Conservation (phyloP, 495 filamentous ascomycete species). For the Geopyxis carbonaria region DNA sequence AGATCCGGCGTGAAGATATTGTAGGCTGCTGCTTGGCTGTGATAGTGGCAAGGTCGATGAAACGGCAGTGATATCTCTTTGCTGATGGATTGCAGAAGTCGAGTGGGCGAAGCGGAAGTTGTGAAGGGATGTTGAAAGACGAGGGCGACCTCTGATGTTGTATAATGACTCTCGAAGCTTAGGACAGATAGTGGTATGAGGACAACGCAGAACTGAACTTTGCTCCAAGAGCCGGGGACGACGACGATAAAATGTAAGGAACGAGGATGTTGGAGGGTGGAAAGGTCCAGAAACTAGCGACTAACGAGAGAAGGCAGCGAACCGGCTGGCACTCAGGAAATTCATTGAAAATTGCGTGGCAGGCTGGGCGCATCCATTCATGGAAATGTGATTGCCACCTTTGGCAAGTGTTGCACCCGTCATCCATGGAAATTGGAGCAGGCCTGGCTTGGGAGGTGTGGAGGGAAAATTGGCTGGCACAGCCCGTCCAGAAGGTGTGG, state of each 20-base stretch:
- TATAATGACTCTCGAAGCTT: slow-evolving; percentile 7
- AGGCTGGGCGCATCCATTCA: too few relatives aligned
- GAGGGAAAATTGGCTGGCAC: too few relatives aligned
- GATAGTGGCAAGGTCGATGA: slow-evolving; percentile 1
- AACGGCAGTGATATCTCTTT: slow-evolving; percentile 22
- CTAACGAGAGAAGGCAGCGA: neutral
- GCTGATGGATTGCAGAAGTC: slow-evolving; percentile 25
- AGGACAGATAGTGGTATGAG: slow-evolving; percentile 24
- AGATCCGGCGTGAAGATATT: slow-evolving; percentile 19
- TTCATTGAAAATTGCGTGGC: too few relatives aligned
- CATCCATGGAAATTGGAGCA: too few relatives aligned
- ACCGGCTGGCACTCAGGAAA: too few relatives aligned
- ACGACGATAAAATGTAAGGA: slow-evolving; percentile 15
- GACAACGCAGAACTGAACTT: slow-evolving; percentile 22
- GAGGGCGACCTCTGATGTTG: slow-evolving; percentile 16
- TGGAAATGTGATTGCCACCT: too few relatives aligned
- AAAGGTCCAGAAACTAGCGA: slow-evolving; percentile 1
- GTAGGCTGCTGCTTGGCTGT: slow-evolving; percentile 17
- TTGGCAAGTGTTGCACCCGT: too few relatives aligned
- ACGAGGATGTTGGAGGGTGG: neutral
- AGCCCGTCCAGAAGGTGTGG: too few relatives aligned
- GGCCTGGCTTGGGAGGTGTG: too few relatives aligned
- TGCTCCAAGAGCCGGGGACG: slow-evolving; percentile 16
- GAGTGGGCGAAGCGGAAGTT: slow-evolving; percentile 2
- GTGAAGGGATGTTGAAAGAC: slow-evolving; percentile 19